These are phyloP conservation scores for Capronia coronata DNA, from an alignment of 2,329 filamentous ascomycete species.

Conservation along the genomic window DNA sequence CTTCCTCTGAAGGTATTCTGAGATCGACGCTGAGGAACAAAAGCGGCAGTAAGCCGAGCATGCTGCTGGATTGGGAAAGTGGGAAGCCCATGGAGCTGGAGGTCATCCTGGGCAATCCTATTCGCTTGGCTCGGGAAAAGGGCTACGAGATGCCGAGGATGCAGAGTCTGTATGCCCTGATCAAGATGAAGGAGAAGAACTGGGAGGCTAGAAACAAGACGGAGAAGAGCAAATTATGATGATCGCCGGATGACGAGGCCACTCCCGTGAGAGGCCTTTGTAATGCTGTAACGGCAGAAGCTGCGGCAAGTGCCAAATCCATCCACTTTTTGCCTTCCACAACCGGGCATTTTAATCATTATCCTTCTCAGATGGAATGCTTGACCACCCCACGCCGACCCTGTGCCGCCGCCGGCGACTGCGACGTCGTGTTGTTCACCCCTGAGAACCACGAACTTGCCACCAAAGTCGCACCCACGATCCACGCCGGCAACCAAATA, in stretches of 20 bases:
- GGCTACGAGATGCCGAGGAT: conserved; percentile 61
- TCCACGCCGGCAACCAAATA: conserved; percentile 92
- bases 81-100: conserved; percentile 63
- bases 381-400: neutral
- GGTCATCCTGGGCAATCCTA: conserved; percentile 65
- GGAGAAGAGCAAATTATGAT: conserved; percentile 14
- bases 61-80: conserved; percentile 65
- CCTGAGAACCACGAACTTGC: conserved; percentile 24
- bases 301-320: no score
- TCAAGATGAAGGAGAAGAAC: conserved; percentile 55
- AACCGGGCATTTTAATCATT: no score
- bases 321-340: no score
- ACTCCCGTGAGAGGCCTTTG: no score
- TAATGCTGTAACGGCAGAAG: no score
- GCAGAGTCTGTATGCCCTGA: conserved; percentile 60
- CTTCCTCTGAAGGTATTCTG: conserved; percentile 57
- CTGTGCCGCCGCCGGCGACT: neutral
- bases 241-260: no score
- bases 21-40: conserved; percentile 58
- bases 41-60: conserved; percentile 44
- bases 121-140: conserved; percentile 56
- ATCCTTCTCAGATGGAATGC: neutral
- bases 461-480: conserved; percentile 46
- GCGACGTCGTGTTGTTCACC: no score
- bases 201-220: conserved; percentile 35